Conservation (phyloP, 176 grass and related monocot genomes). For the Zizania latifolia region DNA sequence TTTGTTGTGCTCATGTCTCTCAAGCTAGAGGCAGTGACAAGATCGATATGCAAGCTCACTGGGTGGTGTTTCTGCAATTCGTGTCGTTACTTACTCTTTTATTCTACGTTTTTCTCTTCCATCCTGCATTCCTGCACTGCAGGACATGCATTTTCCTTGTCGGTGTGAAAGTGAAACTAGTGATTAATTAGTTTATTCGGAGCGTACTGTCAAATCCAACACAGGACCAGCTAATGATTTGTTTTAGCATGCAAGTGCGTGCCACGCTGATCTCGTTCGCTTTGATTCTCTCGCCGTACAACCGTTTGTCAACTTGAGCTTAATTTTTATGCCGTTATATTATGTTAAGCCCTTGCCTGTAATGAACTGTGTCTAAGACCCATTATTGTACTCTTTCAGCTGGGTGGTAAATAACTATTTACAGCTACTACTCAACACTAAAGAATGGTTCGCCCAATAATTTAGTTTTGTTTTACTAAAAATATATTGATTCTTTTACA, state of each 20-base stretch:
- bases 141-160: background rate
- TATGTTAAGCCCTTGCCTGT: no score
- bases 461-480: no score
- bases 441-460: no score
- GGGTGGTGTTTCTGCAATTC: background rate
- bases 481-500: no score
- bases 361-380: no score
- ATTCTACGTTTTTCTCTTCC: background rate
- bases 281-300: background rate
- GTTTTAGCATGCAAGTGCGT: background rate
- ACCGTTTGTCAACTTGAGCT: background rate
- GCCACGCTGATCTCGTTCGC: background rate
- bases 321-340: no score
- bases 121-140: no score
- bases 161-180: background rate
- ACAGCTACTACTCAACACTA: no score
- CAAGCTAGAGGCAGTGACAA: background rate
- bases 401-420: no score
- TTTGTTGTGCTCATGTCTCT: constrained; percentile 8
- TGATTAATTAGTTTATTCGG: background rate
- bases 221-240: background rate
- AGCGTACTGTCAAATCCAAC: background rate
- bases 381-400: no score
- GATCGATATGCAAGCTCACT: background rate
- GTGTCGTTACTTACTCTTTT: constrained; percentile 21